Evolutionary conservation across 768 basidiomycete genomes (phyloP), one percentile per base, ranked within the genome.

Genomic region (Sporobolomyces pararoseus): DNA sequence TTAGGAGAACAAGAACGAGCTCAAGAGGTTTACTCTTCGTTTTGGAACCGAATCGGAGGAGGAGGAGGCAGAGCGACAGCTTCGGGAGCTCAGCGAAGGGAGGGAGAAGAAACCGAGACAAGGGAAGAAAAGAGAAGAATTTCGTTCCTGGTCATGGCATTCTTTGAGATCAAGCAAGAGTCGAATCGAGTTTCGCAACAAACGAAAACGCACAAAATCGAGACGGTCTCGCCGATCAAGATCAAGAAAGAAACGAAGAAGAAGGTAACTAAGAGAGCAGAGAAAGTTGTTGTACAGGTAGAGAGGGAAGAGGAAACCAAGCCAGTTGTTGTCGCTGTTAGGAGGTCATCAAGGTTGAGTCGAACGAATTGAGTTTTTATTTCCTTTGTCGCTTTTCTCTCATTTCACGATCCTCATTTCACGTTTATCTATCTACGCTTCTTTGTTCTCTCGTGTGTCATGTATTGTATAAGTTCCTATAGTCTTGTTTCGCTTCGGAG

Each of bases 91-190:
- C 35, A 6, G 25, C 34, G 31, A 31, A 35, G n/a, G 19, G 46
- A 47, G 17, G 55, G 58, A 35, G 63, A 16, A 12, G 57, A 32
- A 23, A 44, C 34, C 21, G 46, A 2, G 23, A 50, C 16, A 21
- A 17, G 16, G 39, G 51, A 29, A n/a, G 66, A 42, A n/a, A 59
- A 49, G 44, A 4, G 59, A 13, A 47, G 32, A 37, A 13, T 37
- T 17, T 59, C 46, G 21, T 62, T 51, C 23, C 3, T 65, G n/a
- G 63, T 63, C 19, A 64, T 59, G 68, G 62, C 63, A 50, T 50
- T 52, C 23, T 63, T 14, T 3, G 68, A 63, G 49, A 34, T 31
- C 21, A 44, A 25, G 16, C 2, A 23, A n/a, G 37, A 14, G 31
- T 23, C 37, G 31, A 63, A 17, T 37, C 49, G 51, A 3, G n/a